Evolutionary conservation across 805 yeast species (phyloP).

Genomic region (Alloascoidea africana): DNA sequence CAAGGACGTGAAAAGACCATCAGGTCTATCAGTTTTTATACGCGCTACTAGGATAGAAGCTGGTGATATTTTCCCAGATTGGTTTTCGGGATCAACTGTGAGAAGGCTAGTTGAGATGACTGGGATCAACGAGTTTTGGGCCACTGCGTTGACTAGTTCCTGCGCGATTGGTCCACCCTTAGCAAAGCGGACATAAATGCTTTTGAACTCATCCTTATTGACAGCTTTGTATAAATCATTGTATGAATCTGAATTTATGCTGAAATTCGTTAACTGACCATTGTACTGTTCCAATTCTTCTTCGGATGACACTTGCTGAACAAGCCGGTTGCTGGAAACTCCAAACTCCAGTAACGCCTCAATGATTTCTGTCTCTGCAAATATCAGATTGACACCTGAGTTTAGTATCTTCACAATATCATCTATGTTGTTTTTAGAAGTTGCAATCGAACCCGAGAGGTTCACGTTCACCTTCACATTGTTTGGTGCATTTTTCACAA

Average conservation of each 20-base stretch:
- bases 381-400: constrained; percentile 3
- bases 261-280: constrained; percentile 11
- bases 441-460: too few relatives aligned
- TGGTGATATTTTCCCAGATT: constrained; percentile 6
- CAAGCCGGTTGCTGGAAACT: constrained; percentile 3
- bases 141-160: constrained; percentile 10
- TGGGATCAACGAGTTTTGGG: constrained; percentile 12
- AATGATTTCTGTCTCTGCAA: constrained; percentile 3
- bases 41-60: constrained; percentile 32
- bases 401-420: constrained; percentile 8
- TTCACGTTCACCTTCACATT: not conserved
- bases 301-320: constrained; percentile 6
- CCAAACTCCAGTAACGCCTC: constrained; percentile 2
- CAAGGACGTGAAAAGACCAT: constrained; percentile 73
- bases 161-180: not conserved
- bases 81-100: constrained; percentile 9
- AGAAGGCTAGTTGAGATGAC: constrained; percentile 11
- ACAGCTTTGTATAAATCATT: constrained; percentile 3
- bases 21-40: constrained; percentile 69
- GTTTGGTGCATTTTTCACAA: not conserved
- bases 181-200: not conserved
- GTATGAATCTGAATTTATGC: constrained; percentile 5
- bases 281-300: constrained; percentile 10
- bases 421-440: constrained; percentile 4
- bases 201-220: not conserved